Evolutionary conservation across 257 asterid genomes (phyloP).

Genomic region (Solanum stenotomum): DNA sequence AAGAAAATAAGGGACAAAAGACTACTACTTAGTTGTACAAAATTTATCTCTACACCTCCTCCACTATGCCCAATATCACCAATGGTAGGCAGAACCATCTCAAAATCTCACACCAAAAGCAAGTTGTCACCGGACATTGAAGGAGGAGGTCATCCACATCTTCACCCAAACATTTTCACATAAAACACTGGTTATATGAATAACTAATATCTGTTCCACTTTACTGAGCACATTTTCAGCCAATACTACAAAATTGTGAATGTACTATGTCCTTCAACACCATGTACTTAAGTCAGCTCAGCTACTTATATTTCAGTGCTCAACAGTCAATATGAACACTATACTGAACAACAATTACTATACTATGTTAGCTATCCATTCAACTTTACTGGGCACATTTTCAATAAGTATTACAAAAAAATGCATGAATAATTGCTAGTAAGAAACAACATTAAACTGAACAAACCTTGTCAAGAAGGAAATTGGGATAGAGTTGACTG

Average conservation of each 20-base stretch:
- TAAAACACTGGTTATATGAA: neutral
- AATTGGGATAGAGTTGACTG: conserved; percentile 69
- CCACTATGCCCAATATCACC: neutral
- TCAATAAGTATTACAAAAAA: neutral
- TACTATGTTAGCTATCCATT: neutral
- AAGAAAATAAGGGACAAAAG: neutral
- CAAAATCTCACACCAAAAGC: neutral
- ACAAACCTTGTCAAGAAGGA: conserved; percentile 70
- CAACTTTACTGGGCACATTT: neutral
- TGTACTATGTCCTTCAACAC: neutral
- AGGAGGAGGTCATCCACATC: neutral
- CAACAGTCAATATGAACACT: neutral
- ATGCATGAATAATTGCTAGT: neutral
- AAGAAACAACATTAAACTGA: neutral
- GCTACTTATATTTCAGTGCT: neutral
- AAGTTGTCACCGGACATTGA: neutral
- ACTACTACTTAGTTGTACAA: neutral
- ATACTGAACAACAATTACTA: neutral
- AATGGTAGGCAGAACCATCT: neutral
- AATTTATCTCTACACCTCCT: neutral
- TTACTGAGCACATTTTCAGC: neutral
- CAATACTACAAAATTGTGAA: neutral
- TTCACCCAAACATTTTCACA: neutral
- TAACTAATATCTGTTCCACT: neutral
- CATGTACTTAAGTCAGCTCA: neutral